Base-by-base conservation (phyloP, 495 filamentous ascomycete genomes). In the Lasiosphaeris hirsuta region DNA sequence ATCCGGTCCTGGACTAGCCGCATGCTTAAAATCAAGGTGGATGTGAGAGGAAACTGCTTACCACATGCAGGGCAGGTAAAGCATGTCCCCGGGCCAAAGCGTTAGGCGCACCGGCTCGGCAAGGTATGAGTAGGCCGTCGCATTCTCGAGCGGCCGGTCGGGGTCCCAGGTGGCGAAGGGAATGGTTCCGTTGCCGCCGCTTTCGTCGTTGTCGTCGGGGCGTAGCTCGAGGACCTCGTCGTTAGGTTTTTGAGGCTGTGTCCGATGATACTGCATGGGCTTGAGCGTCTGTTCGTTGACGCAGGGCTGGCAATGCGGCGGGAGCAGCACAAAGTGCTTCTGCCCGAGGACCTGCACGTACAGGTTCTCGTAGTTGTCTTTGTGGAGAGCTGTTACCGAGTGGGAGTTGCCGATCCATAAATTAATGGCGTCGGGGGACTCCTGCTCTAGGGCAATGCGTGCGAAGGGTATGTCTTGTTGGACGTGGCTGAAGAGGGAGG, bases 61-160 rank as follows among this genome's bases (percentile, higher is more conserved):
- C 87, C 87, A 90, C 71, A 90, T 77, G 19, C 84, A 80, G 17
- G 89, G 89, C 18, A 92, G 67, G 70, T 92, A 92, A n/a, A 92
- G 61, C 80, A 92, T 86, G 70, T 92, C 89, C 1, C 89, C 88
- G n/a, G 79, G 75, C 1, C 83, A 62, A 9, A 92, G 65, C 8
- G 80, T 84, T 7, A 90, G 84, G 7, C 78, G 71, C 57, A 88
- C 51, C 3, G 86, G 84, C 52, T 64, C 69, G 2, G 77, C 80
- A 17, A 84, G 68, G 38, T 71, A 56, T 30, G 83, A 86, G 58
- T 81, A 89, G 23, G 51, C 53, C 10, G 85, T 86, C 11, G 72
- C 61, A 10, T 72, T 64, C 18, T 69, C 56, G 10, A 57, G 58
- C 0, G 85, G 82, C 4, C 57, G 35, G 60, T 90, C 86, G 0